Base-by-base conservation (phyloP, 371 early-diverging fungal genomes). In the Capniomyces stellatus region DNA sequence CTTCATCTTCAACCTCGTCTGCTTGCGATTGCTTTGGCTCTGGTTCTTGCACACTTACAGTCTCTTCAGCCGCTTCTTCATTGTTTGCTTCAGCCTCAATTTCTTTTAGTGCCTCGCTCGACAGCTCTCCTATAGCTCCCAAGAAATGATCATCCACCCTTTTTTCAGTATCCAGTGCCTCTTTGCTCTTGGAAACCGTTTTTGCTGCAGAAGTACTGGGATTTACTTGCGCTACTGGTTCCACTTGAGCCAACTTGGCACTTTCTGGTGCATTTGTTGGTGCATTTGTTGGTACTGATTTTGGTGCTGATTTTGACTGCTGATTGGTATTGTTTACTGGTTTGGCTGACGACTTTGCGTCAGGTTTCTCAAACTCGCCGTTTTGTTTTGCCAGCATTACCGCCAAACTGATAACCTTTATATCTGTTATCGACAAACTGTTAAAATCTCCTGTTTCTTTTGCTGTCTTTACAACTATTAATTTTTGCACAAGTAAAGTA, bases 381-480 rank as follows among this genome's bases (percentile, higher is more conserved):
- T 62, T 66, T 64, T 81, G 81, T 57, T 78, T 76, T 57, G 89
- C 92, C 43, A 96, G 63, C 72, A 80, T 87, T 52, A 81, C 81
- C 2, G 89, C 79, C 60, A 96, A 70, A 1, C 94, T 94, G 44
- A 96, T 65, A 3, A 95, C 85, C 58, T 79, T 82, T 53, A 95
- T 60, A 80, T 96, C 97, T 2, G 88, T 81, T 30, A 72, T 60
- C 2, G 89, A 85, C 31, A 96, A 70, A 10, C 76, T 74, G 15
- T 86, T 71, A 62, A 74, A 89, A 69, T 96, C 97, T 39, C 97
- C 97, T 1, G 97, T 92, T 69, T 82, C 82, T 57, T 83, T 87
- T 29, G 95, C 75, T 63, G 92, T 92, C 22, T 75, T 77, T 18
- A 82, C 68, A 19, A 89, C 92, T 46, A 80, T 51, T 19, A 48